Conservation (phyloP, 345 rosid genomes). For the Xanthoceras sorbifolium region DNA sequence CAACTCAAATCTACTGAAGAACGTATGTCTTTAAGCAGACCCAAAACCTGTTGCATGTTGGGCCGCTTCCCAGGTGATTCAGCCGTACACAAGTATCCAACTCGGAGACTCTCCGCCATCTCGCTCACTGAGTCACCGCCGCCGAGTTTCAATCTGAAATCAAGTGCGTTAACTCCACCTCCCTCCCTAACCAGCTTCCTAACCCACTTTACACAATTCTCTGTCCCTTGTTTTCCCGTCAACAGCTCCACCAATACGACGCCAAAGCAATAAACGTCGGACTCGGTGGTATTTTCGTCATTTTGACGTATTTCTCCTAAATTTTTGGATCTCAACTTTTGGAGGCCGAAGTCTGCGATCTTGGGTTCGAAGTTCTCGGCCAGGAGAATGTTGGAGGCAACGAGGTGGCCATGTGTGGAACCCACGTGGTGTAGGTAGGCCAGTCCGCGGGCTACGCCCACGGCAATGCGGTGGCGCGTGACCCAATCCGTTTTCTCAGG, state of each 20-base stretch:
- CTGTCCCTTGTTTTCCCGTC: conserved; percentile 65
- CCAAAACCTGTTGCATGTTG: conserved; percentile 90
- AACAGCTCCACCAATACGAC: conserved; percentile 67
- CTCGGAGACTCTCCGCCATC: conserved; percentile 84
- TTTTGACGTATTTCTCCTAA: not conserved
- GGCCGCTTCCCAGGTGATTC: conserved; percentile 77
- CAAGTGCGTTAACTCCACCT: conserved; percentile 59
- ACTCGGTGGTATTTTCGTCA: conserved; percentile 28
- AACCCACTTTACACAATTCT: conserved; percentile 51
- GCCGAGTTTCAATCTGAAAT: conserved; percentile 52
- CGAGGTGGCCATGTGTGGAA: conserved; percentile 75
- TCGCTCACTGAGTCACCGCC: conserved; percentile 55
- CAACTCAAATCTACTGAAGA: conserved; percentile 21
- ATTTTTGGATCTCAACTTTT: conserved; percentile 21
- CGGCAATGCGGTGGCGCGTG: conserved; percentile 79
- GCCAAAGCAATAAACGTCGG: conserved; percentile 75
- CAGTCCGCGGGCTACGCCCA: conserved; percentile 90
- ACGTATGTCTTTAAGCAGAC: conserved; percentile 78
- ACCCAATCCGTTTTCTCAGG: conserved; percentile 71
- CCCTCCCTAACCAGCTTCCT: conserved; percentile 73
- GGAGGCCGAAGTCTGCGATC: conserved; percentile 73
- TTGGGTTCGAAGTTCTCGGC: conserved; percentile 72
- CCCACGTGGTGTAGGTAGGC: conserved; percentile 94
- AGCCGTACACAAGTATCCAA: conserved; percentile 83
- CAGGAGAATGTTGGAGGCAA: conserved; percentile 74